Conservation (phyloP, 2,329 filamentous ascomycete genomes). For the Elsinoe perseae region DNA sequence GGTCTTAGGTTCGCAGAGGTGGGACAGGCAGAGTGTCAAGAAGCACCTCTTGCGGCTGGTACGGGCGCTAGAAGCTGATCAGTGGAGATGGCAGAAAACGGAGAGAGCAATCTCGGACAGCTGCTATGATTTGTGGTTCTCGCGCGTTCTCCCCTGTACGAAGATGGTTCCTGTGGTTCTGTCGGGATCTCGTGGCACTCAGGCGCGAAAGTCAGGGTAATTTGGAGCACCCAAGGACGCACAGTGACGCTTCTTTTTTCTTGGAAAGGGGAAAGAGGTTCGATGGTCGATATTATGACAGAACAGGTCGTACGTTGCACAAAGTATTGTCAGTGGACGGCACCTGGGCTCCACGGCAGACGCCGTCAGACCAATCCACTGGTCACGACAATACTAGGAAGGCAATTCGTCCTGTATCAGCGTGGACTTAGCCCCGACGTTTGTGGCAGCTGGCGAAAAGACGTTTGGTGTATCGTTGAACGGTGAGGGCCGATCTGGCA, state of each 20-base stretch:
- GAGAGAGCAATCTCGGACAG: constrained; percentile 14
- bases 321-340: constrained; percentile 5
- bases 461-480: constrained; percentile 9
- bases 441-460: constrained; percentile 11
- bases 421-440: constrained; percentile 10
- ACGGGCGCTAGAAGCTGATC: constrained; percentile 13
- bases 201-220: not conserved
- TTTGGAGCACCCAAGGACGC: not conserved
- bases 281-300: constrained; percentile 1
- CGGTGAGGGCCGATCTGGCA: constrained; percentile 10
- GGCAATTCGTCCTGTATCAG: constrained; percentile 7
- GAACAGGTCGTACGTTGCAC: constrained; percentile 9
- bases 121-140: constrained; percentile 5
- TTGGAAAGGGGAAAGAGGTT: not conserved
- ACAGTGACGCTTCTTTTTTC: not conserved
- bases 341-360: not conserved
- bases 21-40: constrained; percentile 12
- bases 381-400: not conserved
- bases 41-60: constrained; percentile 8
- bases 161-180: constrained; percentile 7
- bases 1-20: constrained; percentile 6
- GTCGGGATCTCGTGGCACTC: not conserved
- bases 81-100: constrained; percentile 15
- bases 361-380: not conserved
- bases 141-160: not conserved